These are phyloP conservation scores for Phytophthora agathidicida DNA, from an alignment of 352 stramenopile species.

Conservation along the genomic window DNA sequence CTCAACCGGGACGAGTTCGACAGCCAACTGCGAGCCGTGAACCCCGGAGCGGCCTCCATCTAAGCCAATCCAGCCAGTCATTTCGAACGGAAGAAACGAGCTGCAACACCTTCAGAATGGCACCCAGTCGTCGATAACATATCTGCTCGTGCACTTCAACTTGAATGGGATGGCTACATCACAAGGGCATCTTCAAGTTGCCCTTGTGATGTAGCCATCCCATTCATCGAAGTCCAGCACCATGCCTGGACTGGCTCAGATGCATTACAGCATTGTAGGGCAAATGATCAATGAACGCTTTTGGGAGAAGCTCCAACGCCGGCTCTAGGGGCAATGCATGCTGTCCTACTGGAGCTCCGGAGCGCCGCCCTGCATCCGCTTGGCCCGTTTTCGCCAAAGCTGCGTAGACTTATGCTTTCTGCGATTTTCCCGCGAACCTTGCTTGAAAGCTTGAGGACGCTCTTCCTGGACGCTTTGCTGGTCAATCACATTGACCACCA, in stretches of 20 bases:
- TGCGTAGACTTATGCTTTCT: slow-evolving; percentile 4
- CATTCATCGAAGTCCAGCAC: too few relatives aligned
- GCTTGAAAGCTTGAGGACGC: background rate
- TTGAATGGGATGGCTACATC: slow-evolving; percentile 15
- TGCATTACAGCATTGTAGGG: too few relatives aligned
- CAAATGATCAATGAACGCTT: too few relatives aligned
- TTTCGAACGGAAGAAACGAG: slow-evolving; percentile 26
- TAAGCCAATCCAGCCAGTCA: slow-evolving; percentile 6
- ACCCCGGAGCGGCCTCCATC: background rate
- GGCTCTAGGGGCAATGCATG: too few relatives aligned
- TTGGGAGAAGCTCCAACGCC: too few relatives aligned
- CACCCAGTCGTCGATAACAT: background rate
- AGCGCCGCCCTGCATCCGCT: slow-evolving; percentile 5
- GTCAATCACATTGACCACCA: slow-evolving; percentile 5
- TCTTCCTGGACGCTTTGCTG: background rate
- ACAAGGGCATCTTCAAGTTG: slow-evolving; percentile 32
- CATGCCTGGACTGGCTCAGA: background rate
- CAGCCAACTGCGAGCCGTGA: slow-evolving; percentile 29
- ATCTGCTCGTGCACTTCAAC: slow-evolving; percentile 18
- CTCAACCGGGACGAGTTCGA: slow-evolving; percentile 39
- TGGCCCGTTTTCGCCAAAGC: slow-evolving; percentile 14
- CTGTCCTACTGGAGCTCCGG: too few relatives aligned
- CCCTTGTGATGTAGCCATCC: slow-evolving; percentile 4
- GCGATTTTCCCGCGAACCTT: slow-evolving; percentile 17
- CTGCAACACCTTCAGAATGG: background rate